phyloP scores from a whole-genome alignment of 139 green algal genomes.

The Edaphochlamys debaryana region DNA sequence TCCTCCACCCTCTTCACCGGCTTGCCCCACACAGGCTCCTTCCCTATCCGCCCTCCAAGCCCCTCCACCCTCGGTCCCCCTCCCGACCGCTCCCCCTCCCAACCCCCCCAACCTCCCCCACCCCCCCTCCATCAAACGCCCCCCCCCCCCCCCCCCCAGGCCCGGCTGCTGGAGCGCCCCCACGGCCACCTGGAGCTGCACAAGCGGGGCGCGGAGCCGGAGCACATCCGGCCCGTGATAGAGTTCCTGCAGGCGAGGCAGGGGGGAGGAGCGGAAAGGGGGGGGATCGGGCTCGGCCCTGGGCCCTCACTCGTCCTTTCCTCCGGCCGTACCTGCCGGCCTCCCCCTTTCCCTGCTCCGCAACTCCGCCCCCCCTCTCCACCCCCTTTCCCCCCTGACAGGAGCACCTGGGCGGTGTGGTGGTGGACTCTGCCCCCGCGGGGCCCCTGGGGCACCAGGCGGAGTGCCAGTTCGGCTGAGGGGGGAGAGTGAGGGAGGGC shows the following conservation, averaged over 20 bases:
- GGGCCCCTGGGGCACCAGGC: constrained; percentile 5
- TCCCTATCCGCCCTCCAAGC: no score
- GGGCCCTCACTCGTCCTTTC: not conserved
- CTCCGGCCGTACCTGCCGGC: no score
- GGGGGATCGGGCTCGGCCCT: not conserved
- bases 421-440: constrained; percentile 17
- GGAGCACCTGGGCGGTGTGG: constrained; percentile 19
- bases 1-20: no score
- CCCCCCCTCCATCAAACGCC: not conserved
- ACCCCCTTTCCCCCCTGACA: not conserved
- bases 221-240: constrained; percentile 7
- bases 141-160: not conserved
- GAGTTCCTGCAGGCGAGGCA: constrained; percentile 27
- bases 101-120: no score
- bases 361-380: no score
- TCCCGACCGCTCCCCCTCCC: not conserved
- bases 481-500: no score
- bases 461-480: constrained; percentile 29
- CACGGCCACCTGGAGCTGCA: constrained; percentile 44
- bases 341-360: not conserved
- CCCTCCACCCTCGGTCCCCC: no score
- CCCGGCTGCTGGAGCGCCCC: constrained; percentile 13
- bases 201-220: constrained; percentile 3
- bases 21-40: no score
- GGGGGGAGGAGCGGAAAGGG: no score